A percentile compares a stretch with the other conserved stretches of the same genome.
Conservation (phyloP, 2,329 filamentous ascomycete species). For the Xylariales sp. region DNA sequence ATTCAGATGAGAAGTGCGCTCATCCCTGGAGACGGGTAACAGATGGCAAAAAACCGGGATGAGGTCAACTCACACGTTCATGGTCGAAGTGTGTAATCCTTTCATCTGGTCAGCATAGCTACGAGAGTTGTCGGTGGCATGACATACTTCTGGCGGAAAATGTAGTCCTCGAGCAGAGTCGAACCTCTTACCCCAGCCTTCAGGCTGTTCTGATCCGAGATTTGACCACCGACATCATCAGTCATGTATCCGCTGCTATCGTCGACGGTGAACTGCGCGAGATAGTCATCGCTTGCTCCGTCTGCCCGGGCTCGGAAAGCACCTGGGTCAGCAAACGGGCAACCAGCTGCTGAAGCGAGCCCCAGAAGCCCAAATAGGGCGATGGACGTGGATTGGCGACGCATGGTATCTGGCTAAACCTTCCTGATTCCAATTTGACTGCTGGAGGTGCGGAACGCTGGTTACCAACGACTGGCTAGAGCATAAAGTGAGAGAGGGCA, state of each 20-base stretch:
- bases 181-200: slow-evolving; percentile 52
- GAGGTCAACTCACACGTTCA: slow-evolving; percentile 43
- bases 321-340: slow-evolving; percentile 28
- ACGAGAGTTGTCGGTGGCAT: too few species aligned
- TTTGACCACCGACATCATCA: slow-evolving; percentile 63
- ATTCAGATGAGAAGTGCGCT: too few species aligned
- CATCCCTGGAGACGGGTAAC: too few species aligned
- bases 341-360: slow-evolving; percentile 23
- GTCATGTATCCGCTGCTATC: slow-evolving; percentile 55
- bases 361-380: slow-evolving; percentile 21
- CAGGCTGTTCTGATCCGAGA: slow-evolving; percentile 58
- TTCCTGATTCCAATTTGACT: too few species aligned
- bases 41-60: background rate
- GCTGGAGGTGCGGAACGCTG: too few species aligned
- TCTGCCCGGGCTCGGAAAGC: slow-evolving; percentile 21
- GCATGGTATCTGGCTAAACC: slow-evolving; percentile 18
- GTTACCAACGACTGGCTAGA: too few species aligned
- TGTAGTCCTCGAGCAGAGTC: slow-evolving; percentile 57
- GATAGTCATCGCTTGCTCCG: slow-evolving; percentile 16
- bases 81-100: slow-evolving; percentile 38
- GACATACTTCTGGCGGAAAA: slow-evolving; percentile 51
- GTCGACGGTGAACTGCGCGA: slow-evolving; percentile 39
- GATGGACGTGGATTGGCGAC: slow-evolving; percentile 15
- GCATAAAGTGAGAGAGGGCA: background rate
- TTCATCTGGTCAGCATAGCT: background rate